A percentile compares a stretch with the other conserved stretches of the same genome.
Conservation (phyloP, 1,139 yeast species). For the Yamadazyma taylorii region DNA sequence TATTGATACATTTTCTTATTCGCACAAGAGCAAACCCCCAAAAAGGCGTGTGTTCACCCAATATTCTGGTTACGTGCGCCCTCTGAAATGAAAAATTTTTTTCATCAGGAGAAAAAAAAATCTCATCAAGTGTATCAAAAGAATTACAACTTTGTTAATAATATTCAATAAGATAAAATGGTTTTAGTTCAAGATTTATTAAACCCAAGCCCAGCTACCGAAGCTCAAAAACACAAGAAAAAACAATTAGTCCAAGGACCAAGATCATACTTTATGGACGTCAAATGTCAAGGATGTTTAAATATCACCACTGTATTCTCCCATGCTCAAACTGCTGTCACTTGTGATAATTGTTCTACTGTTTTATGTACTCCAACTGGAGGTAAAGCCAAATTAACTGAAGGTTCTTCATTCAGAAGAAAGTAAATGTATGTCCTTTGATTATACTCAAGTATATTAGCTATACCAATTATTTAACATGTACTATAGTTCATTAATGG, state of each 20-base stretch:
- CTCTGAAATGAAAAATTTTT: slow-evolving; percentile 9
- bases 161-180: slow-evolving; percentile 26
- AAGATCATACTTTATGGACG: slow-evolving; percentile 99
- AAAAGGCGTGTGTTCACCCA: slow-evolving; percentile 9
- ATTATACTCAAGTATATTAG: no score
- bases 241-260: slow-evolving; percentile 97
- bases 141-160: no score
- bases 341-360: slow-evolving; percentile 98
- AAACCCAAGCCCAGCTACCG: slow-evolving; percentile 96
- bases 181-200: slow-evolving; percentile 97
- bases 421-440: no score
- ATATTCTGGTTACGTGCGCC: not conserved
- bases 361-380: slow-evolving; percentile 99
- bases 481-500: slow-evolving; percentile 1
- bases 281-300: slow-evolving; percentile 98
- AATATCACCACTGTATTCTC: slow-evolving; percentile 99
- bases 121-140: no score
- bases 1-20: no score
- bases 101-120: not conserved
- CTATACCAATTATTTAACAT: slow-evolving; percentile 5
- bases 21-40: no score
- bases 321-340: slow-evolving; percentile 99
- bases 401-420: slow-evolving; percentile 99
- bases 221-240: slow-evolving; percentile 95
- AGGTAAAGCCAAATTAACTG: slow-evolving; percentile 99